Conservation (phyloP, 352 stramenopile species). For the Globisporangium megalacanthum region DNA sequence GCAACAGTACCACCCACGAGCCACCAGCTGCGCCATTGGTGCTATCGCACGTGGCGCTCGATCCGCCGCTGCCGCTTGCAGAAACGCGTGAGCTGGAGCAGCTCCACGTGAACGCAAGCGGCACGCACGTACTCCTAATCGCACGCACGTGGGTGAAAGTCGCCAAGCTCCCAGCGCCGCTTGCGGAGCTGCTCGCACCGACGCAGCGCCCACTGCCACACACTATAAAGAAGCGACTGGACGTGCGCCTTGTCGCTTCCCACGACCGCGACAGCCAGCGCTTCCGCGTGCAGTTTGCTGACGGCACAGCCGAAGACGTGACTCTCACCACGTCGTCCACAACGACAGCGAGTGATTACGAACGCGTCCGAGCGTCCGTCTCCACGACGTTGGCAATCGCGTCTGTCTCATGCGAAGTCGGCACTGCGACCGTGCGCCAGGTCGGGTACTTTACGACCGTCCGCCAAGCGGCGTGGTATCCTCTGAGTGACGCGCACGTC, state of each 20-base stretch:
- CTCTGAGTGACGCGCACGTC: slow-evolving; percentile 65
- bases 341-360: slow-evolving; percentile 14
- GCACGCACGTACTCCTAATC: slow-evolving; percentile 45
- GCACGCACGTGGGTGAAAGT: slow-evolving; percentile 60
- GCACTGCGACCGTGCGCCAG: slow-evolving; percentile 34
- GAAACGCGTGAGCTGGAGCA: slow-evolving; percentile 51
- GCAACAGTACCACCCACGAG: not conserved
- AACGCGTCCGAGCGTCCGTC: slow-evolving; percentile 23
- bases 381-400: slow-evolving; percentile 19
- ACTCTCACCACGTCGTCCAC: slow-evolving; percentile 14
- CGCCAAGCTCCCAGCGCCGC: slow-evolving; percentile 32
- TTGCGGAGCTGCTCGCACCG: slow-evolving; percentile 8
- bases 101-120: slow-evolving; percentile 51
- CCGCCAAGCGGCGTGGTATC: slow-evolving; percentile 59
- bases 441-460: slow-evolving; percentile 58
- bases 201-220: not conserved
- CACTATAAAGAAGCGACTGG: not conserved
- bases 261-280: slow-evolving; percentile 12
- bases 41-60: slow-evolving; percentile 50
- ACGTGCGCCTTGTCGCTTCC: not conserved
- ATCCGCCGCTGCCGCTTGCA: slow-evolving; percentile 41
- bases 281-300: slow-evolving; percentile 45
- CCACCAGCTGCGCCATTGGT: not conserved
- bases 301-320: slow-evolving; percentile 26
- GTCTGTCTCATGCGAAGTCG: slow-evolving; percentile 52